These are phyloP conservation scores for Penicillium parvum DNA, from an alignment of 495 filamentous ascomycete species.

Conservation along the genomic window DNA sequence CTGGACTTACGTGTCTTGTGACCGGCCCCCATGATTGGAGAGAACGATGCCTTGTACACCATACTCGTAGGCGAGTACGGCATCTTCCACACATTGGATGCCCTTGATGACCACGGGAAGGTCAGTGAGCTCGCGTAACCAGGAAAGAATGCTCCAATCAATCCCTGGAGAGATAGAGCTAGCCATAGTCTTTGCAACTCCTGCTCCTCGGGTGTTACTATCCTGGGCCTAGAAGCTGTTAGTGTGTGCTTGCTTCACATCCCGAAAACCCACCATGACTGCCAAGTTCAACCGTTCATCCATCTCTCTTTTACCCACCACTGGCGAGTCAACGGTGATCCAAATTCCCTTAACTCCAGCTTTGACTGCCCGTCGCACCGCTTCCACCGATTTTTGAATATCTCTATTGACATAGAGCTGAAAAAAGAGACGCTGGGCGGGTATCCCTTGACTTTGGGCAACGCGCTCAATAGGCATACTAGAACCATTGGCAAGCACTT, in stretches of 20 bases:
- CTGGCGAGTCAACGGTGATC: slow-evolving; percentile 64
- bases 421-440: slow-evolving; percentile 70
- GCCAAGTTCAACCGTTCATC: slow-evolving; percentile 60
- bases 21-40: slow-evolving; percentile 50
- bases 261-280: slow-evolving; percentile 18
- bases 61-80: slow-evolving; percentile 63
- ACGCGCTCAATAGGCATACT: slow-evolving; percentile 66
- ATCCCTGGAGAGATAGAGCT: slow-evolving; percentile 77
- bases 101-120: slow-evolving; percentile 89
- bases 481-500: slow-evolving; percentile 31
- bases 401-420: slow-evolving; percentile 89
- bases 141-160: slow-evolving; percentile 76
- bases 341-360: slow-evolving; percentile 72
- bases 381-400: slow-evolving; percentile 67
- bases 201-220: slow-evolving; percentile 43
- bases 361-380: slow-evolving; percentile 70
- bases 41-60: slow-evolving; percentile 78
- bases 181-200: slow-evolving; percentile 70
- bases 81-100: slow-evolving; percentile 85
- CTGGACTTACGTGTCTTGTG: slow-evolving; percentile 38
- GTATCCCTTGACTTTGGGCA: slow-evolving; percentile 46
- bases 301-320: slow-evolving; percentile 57
- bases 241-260: background rate
- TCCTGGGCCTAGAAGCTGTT: slow-evolving; percentile 5
- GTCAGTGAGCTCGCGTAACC: slow-evolving; percentile 71